Percentiles rank a stretch among this genome's conserved stretches.
These are phyloP conservation scores for Dactylellina cionopaga DNA, from an alignment of 2,329 filamentous ascomycete species.

Conservation along the genomic window DNA sequence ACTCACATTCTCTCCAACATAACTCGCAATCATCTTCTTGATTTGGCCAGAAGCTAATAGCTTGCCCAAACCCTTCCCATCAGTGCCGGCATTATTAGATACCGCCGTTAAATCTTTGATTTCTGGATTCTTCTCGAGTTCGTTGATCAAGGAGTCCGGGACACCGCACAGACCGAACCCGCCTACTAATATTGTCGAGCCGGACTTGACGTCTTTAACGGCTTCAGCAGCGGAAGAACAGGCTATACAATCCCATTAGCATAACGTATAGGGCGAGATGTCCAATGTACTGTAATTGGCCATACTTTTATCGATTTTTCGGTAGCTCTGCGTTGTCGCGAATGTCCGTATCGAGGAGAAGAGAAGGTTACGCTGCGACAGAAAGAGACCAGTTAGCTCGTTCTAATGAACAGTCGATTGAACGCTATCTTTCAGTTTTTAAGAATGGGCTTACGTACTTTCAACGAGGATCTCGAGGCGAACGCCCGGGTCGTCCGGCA, in stretches of 20 bases:
- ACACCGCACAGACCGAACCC: constrained; percentile 86
- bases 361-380: constrained; percentile 31
- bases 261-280: not conserved
- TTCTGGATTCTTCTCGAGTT: constrained; percentile 65
- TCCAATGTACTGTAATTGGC: not conserved
- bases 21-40: constrained; percentile 76
- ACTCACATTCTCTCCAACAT: constrained; percentile 74
- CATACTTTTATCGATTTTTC: constrained; percentile 40
- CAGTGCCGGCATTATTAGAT: constrained; percentile 81
- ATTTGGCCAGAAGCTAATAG: constrained; percentile 77
- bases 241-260: constrained; percentile 51
- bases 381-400: not conserved
- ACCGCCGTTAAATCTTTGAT: constrained; percentile 71
- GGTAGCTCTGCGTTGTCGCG: constrained; percentile 47
- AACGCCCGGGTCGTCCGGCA: constrained; percentile 40
- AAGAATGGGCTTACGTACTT: constrained; percentile 11
- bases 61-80: constrained; percentile 74
- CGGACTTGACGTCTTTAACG: constrained; percentile 75
- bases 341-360: constrained; percentile 47
- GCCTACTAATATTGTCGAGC: constrained; percentile 76
- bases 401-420: no score
- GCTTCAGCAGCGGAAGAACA: constrained; percentile 71
- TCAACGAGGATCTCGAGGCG: constrained; percentile 29
- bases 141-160: constrained; percentile 77
- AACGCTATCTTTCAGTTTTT: not conserved